Evolutionary conservation across 805 yeast genomes (phyloP), one percentile per base, ranked within the genome.

Genomic region (Metahyphopichia silvanorum): DNA sequence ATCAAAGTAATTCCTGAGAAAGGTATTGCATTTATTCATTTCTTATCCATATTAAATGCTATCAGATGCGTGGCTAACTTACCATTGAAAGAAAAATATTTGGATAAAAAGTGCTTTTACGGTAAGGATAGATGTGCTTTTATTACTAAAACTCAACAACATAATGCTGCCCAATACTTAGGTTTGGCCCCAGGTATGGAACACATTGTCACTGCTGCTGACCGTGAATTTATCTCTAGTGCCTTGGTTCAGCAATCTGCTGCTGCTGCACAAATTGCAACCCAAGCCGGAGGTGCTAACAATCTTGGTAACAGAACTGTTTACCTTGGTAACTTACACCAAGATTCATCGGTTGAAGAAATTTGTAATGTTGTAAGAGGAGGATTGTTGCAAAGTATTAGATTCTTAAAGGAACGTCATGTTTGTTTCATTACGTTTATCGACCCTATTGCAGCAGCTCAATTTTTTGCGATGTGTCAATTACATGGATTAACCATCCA

Each of bases 381-480:
- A 32, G 98, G 98, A 2, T 73, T 89, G 28, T 70, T 91, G 43
- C 96, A 91, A 53, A 79, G 80, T 43, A 80, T 91, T 35, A 74
- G 94, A 45, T 77, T 84, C 37, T 70, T 91, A 33, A 74, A 79
- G 33, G 97, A 87, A 51, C 77, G 91, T 42, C 95, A 86, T 51
- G 91, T 88, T 37, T 88, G 97, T 53, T 93, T 93, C 55, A 85
- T 93, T 32, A 91, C 98, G 10, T 91, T 93, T 55, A 82, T 91
- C 43, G 98, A 93, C 54, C 96, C 98, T 17, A 84, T 91, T 33
- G 95, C 97, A 2, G 98, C 98, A 1, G 96, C 96, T 2, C 98
- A 91, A 60, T 91, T 91, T 56, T 91, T 82, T 60, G 97, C 97
- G 6, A 81, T 86, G 85, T 82, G 95, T 44, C 88, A 87, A 51